These are phyloP conservation scores for Malania oleifera DNA, from an alignment of 164 flowering plant species.

Conservation along the genomic window DNA sequence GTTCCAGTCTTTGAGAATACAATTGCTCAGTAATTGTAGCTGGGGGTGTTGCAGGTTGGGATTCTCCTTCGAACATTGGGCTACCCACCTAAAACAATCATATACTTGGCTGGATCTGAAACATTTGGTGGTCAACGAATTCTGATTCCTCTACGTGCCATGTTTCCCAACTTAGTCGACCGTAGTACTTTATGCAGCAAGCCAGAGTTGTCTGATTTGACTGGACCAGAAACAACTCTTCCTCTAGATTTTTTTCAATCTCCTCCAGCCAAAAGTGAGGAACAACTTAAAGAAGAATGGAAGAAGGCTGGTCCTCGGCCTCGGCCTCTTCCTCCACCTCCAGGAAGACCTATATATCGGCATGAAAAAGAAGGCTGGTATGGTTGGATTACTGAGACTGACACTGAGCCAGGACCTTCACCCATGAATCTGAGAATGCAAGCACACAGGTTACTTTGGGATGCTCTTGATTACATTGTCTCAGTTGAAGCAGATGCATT, in stretches of 20 bases:
- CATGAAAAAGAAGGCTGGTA: slow-evolving; percentile 99
- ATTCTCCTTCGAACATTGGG: slow-evolving; percentile 91
- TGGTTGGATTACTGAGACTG: slow-evolving; percentile 85
- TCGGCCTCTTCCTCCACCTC: slow-evolving; percentile 99
- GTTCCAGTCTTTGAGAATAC: background rate
- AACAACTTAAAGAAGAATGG: slow-evolving; percentile 76
- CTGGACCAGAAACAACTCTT: slow-evolving; percentile 73
- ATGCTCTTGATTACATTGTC: slow-evolving; percentile 92
- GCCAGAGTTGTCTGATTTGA: slow-evolving; percentile 51
- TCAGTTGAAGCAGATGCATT: slow-evolving; percentile 95
- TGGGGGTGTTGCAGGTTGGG: slow-evolving; percentile 63
- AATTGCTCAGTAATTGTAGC: background rate
- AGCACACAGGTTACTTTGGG: slow-evolving; percentile 90
- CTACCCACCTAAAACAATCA: slow-evolving; percentile 76
- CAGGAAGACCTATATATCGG: slow-evolving; percentile 77
- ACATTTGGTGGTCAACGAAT: slow-evolving; percentile 93
- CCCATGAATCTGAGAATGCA: slow-evolving; percentile 56
- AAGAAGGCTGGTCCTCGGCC: slow-evolving; percentile 93
- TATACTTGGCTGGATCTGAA: slow-evolving; percentile 85
- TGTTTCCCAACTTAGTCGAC: slow-evolving; percentile 79
- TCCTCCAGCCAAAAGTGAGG: slow-evolving; percentile 54
- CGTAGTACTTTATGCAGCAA: slow-evolving; percentile 75
- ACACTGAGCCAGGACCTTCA: slow-evolving; percentile 81
- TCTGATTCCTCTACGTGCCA: slow-evolving; percentile 83
- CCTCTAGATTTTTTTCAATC: slow-evolving; percentile 26